These are phyloP conservation scores for Zymoseptoria crescenta DNA, from an alignment of 2,329 filamentous ascomycete species.

Conservation along the genomic window DNA sequence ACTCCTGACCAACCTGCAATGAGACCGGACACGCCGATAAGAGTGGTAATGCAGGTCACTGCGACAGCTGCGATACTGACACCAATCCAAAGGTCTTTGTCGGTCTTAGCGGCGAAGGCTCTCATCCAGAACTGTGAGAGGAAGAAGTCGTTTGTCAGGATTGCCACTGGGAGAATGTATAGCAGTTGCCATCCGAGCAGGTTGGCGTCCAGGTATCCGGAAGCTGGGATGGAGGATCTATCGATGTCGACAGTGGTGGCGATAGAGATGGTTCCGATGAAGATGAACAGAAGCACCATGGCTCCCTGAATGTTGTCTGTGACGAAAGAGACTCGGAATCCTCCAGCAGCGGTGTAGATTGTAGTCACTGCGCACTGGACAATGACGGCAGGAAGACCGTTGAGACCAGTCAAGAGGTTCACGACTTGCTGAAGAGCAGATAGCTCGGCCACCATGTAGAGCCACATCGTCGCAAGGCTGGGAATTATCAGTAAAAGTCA, in stretches of 20 bases:
- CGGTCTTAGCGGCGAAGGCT: constrained; percentile 70
- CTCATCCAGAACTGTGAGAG: constrained; percentile 78
- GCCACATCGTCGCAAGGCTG: constrained; percentile 66
- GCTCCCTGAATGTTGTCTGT: constrained; percentile 75
- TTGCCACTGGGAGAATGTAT: constrained; percentile 74
- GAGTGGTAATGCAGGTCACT: constrained; percentile 61
- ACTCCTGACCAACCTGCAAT: constrained; percentile 73
- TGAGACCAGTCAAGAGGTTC: constrained; percentile 62
- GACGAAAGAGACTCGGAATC: constrained; percentile 75
- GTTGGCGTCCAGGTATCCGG: constrained; percentile 59
- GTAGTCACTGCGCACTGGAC: constrained; percentile 72
- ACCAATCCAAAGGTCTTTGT: constrained; percentile 69
- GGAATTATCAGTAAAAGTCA: constrained; percentile 1
- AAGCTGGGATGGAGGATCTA: constrained; percentile 57
- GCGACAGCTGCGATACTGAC: constrained; percentile 58
- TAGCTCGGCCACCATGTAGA: constrained; percentile 82
- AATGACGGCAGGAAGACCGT: constrained; percentile 67
- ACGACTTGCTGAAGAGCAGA: constrained; percentile 75
- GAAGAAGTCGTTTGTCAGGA: constrained; percentile 82
- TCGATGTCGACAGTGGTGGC: constrained; percentile 68
- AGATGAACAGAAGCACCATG: constrained; percentile 67
- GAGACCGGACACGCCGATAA: constrained; percentile 66
- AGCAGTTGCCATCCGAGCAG: constrained; percentile 77
- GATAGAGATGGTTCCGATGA: constrained; percentile 70
- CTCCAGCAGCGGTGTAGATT: constrained; percentile 70